These are phyloP conservation scores for Suhomyces choctaworum DNA, from an alignment of 1,139 yeast species.

Conservation along the genomic window DNA sequence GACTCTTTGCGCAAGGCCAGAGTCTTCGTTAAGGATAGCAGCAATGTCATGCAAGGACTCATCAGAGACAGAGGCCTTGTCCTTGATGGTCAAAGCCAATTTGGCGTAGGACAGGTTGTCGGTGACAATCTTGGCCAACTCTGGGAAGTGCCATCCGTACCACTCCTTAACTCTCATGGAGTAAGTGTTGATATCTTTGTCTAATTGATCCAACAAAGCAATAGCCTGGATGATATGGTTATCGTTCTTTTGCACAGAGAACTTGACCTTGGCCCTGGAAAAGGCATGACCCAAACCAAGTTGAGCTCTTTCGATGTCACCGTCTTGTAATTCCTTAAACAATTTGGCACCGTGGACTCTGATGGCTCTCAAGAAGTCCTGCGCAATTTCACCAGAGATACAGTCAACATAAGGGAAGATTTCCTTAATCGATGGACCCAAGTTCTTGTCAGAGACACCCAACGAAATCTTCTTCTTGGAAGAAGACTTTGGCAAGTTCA, in stretches of 20 bases:
- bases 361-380: conserved; percentile 92
- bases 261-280: conserved; percentile 98
- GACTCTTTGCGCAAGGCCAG: conserved; percentile 89
- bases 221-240: conserved; percentile 98
- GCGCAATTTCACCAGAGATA: conserved; percentile 86
- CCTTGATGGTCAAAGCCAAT: conserved; percentile 79
- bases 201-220: conserved; percentile 93
- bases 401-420: conserved; percentile 85
- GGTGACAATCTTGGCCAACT: conserved; percentile 90
- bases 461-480: conserved; percentile 64
- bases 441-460: conserved; percentile 92
- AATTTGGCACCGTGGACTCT: conserved; percentile 88
- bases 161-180: conserved; percentile 99
- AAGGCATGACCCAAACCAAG: conserved; percentile 98
- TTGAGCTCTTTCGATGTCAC: conserved; percentile 97
- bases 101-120: conserved; percentile 90
- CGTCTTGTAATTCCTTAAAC: conserved; percentile 87
- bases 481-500: conserved; percentile 86
- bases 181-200: conserved; percentile 95
- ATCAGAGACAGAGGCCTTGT: conserved; percentile 79
- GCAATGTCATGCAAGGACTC: conserved; percentile 89
- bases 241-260: conserved; percentile 96
- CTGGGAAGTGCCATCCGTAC: conserved; percentile 99
- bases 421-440: conserved; percentile 97
- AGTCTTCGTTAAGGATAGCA: conserved; percentile 86